These are phyloP conservation scores for Mycena indigotica DNA, from an alignment of 768 basidiomycete species.

Conservation along the genomic window DNA sequence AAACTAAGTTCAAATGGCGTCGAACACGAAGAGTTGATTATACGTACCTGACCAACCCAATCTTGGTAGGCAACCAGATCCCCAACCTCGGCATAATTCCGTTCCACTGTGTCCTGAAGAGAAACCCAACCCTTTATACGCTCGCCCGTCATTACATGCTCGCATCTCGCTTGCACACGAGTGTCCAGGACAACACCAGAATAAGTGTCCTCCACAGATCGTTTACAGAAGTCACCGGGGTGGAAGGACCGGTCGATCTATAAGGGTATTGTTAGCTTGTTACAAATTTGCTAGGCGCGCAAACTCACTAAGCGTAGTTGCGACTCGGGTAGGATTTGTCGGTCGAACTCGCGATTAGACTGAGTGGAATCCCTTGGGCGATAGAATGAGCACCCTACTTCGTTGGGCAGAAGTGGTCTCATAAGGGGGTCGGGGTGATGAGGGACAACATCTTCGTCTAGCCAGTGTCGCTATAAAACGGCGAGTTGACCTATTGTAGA, in stretches of 20 bases:
- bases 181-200: slow-evolving; percentile 75
- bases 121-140: slow-evolving; percentile 65
- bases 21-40: background rate
- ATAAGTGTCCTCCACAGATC: slow-evolving; percentile 68
- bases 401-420: slow-evolving; percentile 73
- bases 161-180: slow-evolving; percentile 64
- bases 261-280: slow-evolving; percentile 59
- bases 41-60: slow-evolving; percentile 86
- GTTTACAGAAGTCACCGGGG: slow-evolving; percentile 82
- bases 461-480: slow-evolving; percentile 79
- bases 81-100: slow-evolving; percentile 66
- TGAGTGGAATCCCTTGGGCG: slow-evolving; percentile 24
- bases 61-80: slow-evolving; percentile 82
- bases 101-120: slow-evolving; percentile 56
- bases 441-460: slow-evolving; percentile 76
- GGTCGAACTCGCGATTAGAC: slow-evolving; percentile 41
- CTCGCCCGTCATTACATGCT: slow-evolving; percentile 72
- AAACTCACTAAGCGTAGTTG: background rate
- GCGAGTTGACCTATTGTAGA: too few relatives aligned
- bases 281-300: background rate
- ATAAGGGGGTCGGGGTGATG: slow-evolving; percentile 65
- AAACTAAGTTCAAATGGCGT: slow-evolving; percentile 16
- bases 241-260: slow-evolving; percentile 79
- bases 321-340: slow-evolving; percentile 64
- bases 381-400: slow-evolving; percentile 78